phyloP scores from a whole-genome alignment of 306 rosid genomes.

The Cercis canadensis region DNA sequence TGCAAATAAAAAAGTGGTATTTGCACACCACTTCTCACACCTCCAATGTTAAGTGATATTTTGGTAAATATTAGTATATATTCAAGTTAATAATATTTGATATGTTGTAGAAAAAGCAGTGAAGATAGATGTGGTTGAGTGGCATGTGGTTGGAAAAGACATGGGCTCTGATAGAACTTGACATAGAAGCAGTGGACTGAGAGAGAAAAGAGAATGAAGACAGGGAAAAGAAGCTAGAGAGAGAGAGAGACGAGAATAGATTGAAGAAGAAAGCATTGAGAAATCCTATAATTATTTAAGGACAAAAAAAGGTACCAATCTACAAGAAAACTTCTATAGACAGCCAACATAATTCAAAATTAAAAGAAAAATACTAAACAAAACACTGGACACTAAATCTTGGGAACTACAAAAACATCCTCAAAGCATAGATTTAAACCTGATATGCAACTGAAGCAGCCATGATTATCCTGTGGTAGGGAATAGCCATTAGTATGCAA shows the following conservation, averaged over 20 bases:
- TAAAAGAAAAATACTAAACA: slow-evolving; percentile 15
- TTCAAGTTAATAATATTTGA: slow-evolving; percentile 8
- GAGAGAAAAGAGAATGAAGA: neutral
- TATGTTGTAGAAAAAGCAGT: neutral
- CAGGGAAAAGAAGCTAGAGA: neutral
- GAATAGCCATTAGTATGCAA: slow-evolving; percentile 67
- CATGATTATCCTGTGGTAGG: slow-evolving; percentile 61
- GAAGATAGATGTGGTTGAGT: neutral
- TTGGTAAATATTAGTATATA: slow-evolving; percentile 6
- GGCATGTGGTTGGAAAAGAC: neutral
- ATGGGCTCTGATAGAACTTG: slow-evolving; percentile 7
- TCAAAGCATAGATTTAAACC: slow-evolving; percentile 52
- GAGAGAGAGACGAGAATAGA: neutral
- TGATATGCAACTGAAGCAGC: slow-evolving; percentile 69
- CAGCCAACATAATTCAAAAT: slow-evolving; percentile 23
- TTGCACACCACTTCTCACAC: no score
- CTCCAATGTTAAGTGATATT: no score
- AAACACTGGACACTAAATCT: slow-evolving; percentile 9
- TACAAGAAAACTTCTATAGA: slow-evolving; percentile 6
- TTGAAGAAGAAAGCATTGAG: neutral
- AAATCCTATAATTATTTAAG: slow-evolving; percentile 1
- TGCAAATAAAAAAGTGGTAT: no score
- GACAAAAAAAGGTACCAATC: slow-evolving; percentile 8
- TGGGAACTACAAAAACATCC: slow-evolving; percentile 10
- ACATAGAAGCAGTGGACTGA: neutral